Conservation (phyloP, 306 rosid genomes). For the Sophora flavescens region DNA sequence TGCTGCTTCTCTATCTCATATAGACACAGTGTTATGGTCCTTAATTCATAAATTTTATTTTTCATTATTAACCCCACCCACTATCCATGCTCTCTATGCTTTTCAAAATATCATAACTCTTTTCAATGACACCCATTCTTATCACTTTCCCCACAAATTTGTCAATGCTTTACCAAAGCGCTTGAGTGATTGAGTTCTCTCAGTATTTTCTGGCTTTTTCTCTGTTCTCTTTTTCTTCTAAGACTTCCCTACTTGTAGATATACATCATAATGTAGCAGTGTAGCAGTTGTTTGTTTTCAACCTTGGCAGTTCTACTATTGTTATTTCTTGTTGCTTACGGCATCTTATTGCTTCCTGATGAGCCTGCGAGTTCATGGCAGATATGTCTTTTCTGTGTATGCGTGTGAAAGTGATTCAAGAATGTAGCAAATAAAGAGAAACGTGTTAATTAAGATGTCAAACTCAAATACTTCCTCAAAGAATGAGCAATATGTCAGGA, state of each 20-base stretch:
- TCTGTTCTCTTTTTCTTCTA: constrained; percentile 36
- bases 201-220: constrained; percentile 1
- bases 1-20: constrained; percentile 34
- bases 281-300: constrained; percentile 29
- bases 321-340: constrained; percentile 48
- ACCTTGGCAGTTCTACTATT: constrained; percentile 44
- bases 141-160: constrained; percentile 27
- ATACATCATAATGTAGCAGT: constrained; percentile 18
- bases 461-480: not conserved
- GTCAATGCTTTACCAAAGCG: constrained; percentile 32
- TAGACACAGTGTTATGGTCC: constrained; percentile 46
- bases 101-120: no score
- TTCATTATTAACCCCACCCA: constrained; percentile 44
- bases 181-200: constrained; percentile 23
- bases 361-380: constrained; percentile 17
- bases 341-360: constrained; percentile 9
- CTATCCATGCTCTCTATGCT: constrained; percentile 44
- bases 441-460: not conserved
- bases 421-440: not conserved
- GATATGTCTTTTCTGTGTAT: constrained; percentile 31
- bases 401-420: constrained; percentile 40
- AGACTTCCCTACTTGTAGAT: constrained; percentile 44
- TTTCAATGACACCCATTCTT: constrained; percentile 18
- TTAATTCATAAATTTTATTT: constrained; percentile 24
- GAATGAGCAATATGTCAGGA: not conserved